Evolutionary conservation across 768 basidiomycete species (phyloP).

Genomic region (Lactarius tabidus): DNA sequence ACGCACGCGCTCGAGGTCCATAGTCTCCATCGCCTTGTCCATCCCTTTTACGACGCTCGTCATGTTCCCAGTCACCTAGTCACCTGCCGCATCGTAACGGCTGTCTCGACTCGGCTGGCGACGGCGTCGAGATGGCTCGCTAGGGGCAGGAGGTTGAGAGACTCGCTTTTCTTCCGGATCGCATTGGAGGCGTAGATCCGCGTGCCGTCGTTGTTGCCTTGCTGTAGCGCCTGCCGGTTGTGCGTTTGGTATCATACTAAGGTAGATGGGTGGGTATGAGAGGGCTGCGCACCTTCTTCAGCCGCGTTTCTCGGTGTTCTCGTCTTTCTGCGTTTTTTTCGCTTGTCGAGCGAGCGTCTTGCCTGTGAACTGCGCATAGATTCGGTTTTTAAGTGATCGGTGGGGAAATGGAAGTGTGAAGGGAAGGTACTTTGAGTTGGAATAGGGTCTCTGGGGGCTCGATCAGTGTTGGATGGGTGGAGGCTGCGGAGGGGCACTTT

Average conservation of each 20-base stretch:
- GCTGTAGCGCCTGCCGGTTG: conserved; percentile 95
- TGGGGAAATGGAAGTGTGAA: background rate
- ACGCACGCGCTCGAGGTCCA: conserved; percentile 94
- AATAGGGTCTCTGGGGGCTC: conserved; percentile 83
- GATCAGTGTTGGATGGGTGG: conserved; percentile 27
- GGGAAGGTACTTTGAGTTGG: conserved; percentile 80
- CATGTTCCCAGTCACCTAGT: conserved; percentile 96
- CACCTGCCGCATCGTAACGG: conserved; percentile 97
- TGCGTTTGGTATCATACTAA: too few relatives aligned
- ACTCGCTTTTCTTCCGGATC: conserved; percentile 96
- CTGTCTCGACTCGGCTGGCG: conserved; percentile 94
- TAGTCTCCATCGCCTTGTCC: conserved; percentile 98
- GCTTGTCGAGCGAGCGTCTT: conserved; percentile 93
- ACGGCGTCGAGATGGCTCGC: conserved; percentile 95
- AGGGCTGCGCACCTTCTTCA: conserved; percentile 89
- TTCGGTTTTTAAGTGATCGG: conserved; percentile 1
- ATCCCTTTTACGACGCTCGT: conserved; percentile 93
- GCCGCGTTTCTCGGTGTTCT: conserved; percentile 79
- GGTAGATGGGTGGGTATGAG: too few relatives aligned
- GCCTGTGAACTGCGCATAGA: conserved; percentile 78
- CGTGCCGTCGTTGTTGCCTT: conserved; percentile 95
- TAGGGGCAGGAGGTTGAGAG: conserved; percentile 84
- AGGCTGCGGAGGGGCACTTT: conserved; percentile 40
- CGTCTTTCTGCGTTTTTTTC: conserved; percentile 97
- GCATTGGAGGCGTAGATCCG: conserved; percentile 98